These are phyloP conservation scores for Sophora flavescens DNA, from an alignment of 306 rosid genomes.

Conservation along the genomic window DNA sequence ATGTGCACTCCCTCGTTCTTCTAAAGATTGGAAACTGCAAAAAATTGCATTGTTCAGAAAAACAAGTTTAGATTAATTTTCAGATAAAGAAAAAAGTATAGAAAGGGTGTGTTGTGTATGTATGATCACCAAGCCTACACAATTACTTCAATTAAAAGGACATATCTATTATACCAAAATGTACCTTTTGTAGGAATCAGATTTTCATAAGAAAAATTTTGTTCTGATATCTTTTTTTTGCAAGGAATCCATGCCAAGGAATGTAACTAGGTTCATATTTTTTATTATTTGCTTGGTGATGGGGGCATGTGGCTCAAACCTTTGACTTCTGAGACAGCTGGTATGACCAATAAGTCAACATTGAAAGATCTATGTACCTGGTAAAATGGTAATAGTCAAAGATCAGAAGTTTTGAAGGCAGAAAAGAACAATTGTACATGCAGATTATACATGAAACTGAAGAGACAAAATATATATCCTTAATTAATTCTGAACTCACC, in stretches of 20 bases:
- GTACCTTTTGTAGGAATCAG: conserved; percentile 22
- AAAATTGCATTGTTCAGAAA: conserved; percentile 8
- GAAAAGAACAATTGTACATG: conserved; percentile 1
- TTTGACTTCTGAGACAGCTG: conserved; percentile 58
- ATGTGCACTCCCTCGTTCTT: neutral
- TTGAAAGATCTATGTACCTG: conserved; percentile 68
- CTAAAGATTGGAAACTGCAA: conserved; percentile 49
- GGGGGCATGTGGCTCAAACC: conserved; percentile 59
- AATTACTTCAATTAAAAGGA: neutral
- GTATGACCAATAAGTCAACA: conserved; percentile 73
- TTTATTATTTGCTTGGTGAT: conserved; percentile 48
- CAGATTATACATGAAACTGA: neutral
- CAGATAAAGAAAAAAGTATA: neutral
- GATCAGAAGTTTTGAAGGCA: neutral
- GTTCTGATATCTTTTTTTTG: conserved; percentile 55
- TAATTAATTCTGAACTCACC: conserved; percentile 54
- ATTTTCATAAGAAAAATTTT: conserved; percentile 29
- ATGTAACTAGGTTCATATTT: conserved; percentile 58
- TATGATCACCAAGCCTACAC: neutral
- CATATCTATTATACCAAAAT: neutral
- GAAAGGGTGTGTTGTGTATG: conserved; percentile 12
- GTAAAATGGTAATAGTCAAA: conserved; percentile 45
- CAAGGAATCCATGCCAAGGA: conserved; percentile 57
- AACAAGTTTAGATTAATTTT: neutral
- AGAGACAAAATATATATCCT: neutral